Conservation (phyloP, 2,329 filamentous ascomycete species). For the Elsinoe australis region DNA sequence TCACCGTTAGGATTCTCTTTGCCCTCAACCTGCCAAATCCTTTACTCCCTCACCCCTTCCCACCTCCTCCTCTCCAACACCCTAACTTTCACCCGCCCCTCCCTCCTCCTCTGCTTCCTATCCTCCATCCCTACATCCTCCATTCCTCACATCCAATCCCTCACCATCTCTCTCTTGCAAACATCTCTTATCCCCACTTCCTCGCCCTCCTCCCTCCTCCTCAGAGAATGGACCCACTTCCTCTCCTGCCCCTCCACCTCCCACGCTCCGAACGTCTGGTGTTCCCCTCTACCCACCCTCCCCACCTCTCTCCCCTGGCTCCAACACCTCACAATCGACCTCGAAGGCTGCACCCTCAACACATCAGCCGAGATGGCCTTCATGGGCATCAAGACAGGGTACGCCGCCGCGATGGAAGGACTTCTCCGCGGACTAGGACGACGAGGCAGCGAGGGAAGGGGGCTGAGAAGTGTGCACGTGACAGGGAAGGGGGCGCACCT, state of each 20-base stretch:
- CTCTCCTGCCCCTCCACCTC: slow-evolving; percentile 25
- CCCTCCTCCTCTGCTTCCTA: slow-evolving; percentile 29
- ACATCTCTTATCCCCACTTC: slow-evolving; percentile 19
- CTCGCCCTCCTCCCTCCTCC: neutral
- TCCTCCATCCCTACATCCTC: slow-evolving; percentile 22
- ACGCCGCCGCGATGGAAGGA: neutral
- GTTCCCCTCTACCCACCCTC: slow-evolving; percentile 18
- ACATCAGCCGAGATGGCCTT: slow-evolving; percentile 9
- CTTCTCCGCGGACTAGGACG: neutral
- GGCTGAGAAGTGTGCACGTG: neutral
- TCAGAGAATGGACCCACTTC: slow-evolving; percentile 33
- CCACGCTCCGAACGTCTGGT: slow-evolving; percentile 25
- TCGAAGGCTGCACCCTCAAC: slow-evolving; percentile 1
- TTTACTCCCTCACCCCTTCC: slow-evolving; percentile 30
- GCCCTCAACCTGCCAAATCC: slow-evolving; percentile 31
- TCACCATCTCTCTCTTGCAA: slow-evolving; percentile 33
- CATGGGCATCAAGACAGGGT: slow-evolving; percentile 12
- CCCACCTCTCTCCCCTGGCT: neutral
- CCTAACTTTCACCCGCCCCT: slow-evolving; percentile 33
- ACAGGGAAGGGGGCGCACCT: slow-evolving; percentile 7
- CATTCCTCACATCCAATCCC: slow-evolving; percentile 25
- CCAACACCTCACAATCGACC: slow-evolving; percentile 8
- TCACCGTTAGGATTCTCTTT: slow-evolving; percentile 22
- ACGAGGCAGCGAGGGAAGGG: neutral
- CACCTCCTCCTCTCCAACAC: slow-evolving; percentile 30